Percentiles rank a stretch among this genome's conserved stretches.
Evolutionary conservation across 768 basidiomycete genomes (phyloP).

Genomic region (Leucocoprinus sp.): DNA sequence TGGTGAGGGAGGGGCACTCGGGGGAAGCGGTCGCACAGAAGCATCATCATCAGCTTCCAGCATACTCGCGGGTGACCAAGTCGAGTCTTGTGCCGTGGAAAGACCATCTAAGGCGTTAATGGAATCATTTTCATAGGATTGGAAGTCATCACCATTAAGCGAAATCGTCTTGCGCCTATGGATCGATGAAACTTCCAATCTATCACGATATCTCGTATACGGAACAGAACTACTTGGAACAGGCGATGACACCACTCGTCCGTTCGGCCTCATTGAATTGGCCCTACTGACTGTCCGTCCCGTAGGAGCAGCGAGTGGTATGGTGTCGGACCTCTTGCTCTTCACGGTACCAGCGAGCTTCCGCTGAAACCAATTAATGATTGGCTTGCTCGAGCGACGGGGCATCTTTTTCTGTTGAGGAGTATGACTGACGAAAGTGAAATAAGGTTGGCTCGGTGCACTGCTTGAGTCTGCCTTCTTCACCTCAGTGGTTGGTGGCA

Average conservation of each 20-base stretch:
- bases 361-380: conserved; percentile 86
- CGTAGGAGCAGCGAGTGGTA: conserved; percentile 23
- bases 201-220: conserved; percentile 23
- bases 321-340: conserved; percentile 39
- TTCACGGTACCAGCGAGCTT: conserved; percentile 69
- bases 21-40: conserved; percentile 82
- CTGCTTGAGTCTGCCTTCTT: conserved; percentile 3
- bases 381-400: conserved; percentile 74
- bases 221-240: conserved; percentile 22
- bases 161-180: conserved; percentile 53
- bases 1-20: conserved; percentile 81
- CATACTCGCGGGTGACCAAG: conserved; percentile 70
- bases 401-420: conserved; percentile 55
- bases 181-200: conserved; percentile 23
- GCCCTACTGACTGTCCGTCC: conserved; percentile 25
- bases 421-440: conserved; percentile 22
- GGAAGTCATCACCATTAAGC: conserved; percentile 47
- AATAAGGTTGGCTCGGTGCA: neutral
- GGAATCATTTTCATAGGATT: conserved; percentile 30
- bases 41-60: conserved; percentile 93
- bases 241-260: conserved; percentile 38
- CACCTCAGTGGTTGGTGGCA: neutral
- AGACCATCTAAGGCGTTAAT: conserved; percentile 41
- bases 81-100: conserved; percentile 62
- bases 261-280: conserved; percentile 25